Conservation (phyloP, 192 early-diverging fungal genomes). For the Chytriomyces sp. region DNA sequence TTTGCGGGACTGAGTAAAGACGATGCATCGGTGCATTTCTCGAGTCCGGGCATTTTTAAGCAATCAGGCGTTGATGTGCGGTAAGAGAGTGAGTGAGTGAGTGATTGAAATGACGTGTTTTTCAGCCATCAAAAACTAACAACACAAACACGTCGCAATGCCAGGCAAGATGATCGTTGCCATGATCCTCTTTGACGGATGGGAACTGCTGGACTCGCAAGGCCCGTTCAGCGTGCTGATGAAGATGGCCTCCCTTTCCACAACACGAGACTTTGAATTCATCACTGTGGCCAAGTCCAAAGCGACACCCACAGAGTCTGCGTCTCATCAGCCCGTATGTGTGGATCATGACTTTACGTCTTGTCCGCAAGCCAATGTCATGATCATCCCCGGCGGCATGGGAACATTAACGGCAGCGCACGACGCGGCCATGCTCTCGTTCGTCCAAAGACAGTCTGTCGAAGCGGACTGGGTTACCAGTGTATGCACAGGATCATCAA, state of each 20-base stretch:
- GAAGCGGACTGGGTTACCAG: constrained; percentile 4
- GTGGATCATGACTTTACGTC: constrained; percentile 16
- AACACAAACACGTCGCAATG: neutral
- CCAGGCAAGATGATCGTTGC: constrained; percentile 3
- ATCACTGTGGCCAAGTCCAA: neutral
- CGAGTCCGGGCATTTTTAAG: too few relatives aligned
- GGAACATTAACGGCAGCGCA: constrained; percentile 29
- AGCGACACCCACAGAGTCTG: neutral
- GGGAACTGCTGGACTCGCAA: constrained; percentile 42
- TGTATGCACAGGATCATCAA: constrained; percentile 45
- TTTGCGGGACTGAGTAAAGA: too few relatives aligned
- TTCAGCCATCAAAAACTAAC: too few relatives aligned
- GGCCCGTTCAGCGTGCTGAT: constrained; percentile 36
- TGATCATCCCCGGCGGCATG: constrained; percentile 45
- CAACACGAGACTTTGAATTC: neutral
- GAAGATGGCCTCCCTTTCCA: constrained; percentile 25
- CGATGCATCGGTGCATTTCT: too few relatives aligned
- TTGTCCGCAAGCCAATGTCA: constrained; percentile 43
- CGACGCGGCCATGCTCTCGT: constrained; percentile 31
- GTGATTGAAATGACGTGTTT: too few relatives aligned
- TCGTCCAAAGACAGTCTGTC: constrained; percentile 18
- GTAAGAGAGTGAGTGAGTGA: too few relatives aligned
- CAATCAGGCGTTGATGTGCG: too few relatives aligned
- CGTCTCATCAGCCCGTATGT: constrained; percentile 20
- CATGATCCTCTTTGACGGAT: constrained; percentile 31